Conservation (phyloP, 306 rosid species). For the Rosa lucieae region DNA sequence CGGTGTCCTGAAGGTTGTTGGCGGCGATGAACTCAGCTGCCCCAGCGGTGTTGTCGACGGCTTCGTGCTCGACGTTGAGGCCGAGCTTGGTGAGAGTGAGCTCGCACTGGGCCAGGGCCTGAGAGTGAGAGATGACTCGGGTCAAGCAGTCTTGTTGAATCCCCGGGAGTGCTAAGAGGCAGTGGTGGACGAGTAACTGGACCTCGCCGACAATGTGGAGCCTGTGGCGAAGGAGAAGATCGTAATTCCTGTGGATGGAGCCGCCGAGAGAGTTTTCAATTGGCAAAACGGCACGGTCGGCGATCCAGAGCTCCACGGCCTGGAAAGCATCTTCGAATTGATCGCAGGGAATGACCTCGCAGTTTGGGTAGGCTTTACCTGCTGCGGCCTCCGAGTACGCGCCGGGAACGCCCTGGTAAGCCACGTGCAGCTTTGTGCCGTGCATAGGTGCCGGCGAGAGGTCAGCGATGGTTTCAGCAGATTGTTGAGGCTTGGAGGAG, state of each 20-base stretch:
- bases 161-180: constrained; percentile 85
- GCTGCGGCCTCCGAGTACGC: constrained; percentile 98
- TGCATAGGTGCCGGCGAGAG: constrained; percentile 97
- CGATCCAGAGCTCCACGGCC: constrained; percentile 97
- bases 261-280: constrained; percentile 95
- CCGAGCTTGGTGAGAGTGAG: constrained; percentile 74
- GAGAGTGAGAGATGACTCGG: constrained; percentile 92
- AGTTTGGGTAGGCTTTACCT: constrained; percentile 85
- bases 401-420: constrained; percentile 96
- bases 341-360: constrained; percentile 96
- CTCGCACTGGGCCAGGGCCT: constrained; percentile 90
- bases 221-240: constrained; percentile 94
- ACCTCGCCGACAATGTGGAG: constrained; percentile 99
- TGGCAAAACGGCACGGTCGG: constrained; percentile 90
- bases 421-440: constrained; percentile 82
- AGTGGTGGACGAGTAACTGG: constrained; percentile 90
- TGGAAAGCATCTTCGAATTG: constrained; percentile 96
- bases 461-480: constrained; percentile 61
- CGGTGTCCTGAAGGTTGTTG: constrained; percentile 71
- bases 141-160: constrained; percentile 67
- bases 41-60: constrained; percentile 94
- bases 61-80: constrained; percentile 83
- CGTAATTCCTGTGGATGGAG: constrained; percentile 91
- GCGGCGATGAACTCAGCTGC: constrained; percentile 77
- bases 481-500: constrained; percentile 46